These are phyloP conservation scores for Cordyceps cicadae DNA, from an alignment of 2,329 filamentous ascomycete species.

Conservation along the genomic window DNA sequence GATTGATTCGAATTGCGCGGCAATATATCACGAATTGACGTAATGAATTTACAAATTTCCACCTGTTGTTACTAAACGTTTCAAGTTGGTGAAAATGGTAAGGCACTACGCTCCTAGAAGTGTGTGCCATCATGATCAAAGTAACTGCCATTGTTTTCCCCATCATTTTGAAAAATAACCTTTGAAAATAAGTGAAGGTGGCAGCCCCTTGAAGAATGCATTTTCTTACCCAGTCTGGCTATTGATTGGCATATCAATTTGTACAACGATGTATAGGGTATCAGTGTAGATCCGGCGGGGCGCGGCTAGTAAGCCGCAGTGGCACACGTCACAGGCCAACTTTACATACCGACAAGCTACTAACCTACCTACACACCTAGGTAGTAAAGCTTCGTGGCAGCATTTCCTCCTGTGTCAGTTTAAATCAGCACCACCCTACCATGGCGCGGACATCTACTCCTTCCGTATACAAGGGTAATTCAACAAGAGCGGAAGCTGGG, in stretches of 20 bases:
- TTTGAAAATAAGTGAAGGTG: no score
- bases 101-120: no score
- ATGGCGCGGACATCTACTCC: constrained; percentile 7
- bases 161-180: no score
- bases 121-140: no score
- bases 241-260: background rate
- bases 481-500: constrained; percentile 22
- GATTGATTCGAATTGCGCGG: background rate
- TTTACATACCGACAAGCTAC: no score
- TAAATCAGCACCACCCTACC: background rate
- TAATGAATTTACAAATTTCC: background rate
- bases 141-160: no score
- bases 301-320: background rate
- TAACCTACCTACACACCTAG: background rate
- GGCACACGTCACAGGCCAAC: constrained; percentile 8
- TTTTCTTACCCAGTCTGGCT: no score
- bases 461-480: background rate
- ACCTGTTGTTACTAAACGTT: background rate
- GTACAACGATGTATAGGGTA: background rate
- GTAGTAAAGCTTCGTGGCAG: background rate
- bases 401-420: background rate
- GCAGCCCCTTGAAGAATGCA: no score
- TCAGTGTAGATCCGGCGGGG: background rate
- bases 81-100: no score
- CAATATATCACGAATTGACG: background rate